Evolutionary conservation across 2,329 filamentous ascomycete species (phyloP).

Genomic region (Aureobasidium subglaciale): DNA sequence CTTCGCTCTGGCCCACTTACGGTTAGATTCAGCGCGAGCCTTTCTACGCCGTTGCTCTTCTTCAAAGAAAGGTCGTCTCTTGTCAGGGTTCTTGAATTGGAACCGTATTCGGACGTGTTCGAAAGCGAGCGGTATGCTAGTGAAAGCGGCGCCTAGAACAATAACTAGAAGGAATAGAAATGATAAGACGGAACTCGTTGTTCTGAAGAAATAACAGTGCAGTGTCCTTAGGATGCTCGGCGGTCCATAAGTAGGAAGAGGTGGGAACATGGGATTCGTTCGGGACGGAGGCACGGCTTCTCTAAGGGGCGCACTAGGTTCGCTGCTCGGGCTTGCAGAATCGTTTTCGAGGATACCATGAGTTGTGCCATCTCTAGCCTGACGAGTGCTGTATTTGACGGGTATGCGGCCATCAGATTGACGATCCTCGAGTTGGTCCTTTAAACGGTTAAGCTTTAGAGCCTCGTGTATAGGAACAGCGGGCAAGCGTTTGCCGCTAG

Average conservation of each 20-base stretch:
- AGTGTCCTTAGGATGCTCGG: slow-evolving; percentile 58
- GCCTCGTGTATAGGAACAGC: slow-evolving; percentile 64
- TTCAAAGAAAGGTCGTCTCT: slow-evolving; percentile 59
- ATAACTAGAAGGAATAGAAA: slow-evolving; percentile 70
- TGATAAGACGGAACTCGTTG: slow-evolving; percentile 68
- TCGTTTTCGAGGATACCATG: slow-evolving; percentile 29
- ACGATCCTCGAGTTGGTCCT: slow-evolving; percentile 42
- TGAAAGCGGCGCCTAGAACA: slow-evolving; percentile 65
- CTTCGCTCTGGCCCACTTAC: slow-evolving; percentile 48
- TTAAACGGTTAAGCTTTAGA: slow-evolving; percentile 59
- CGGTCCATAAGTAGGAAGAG: slow-evolving; percentile 73
- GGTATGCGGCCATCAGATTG: slow-evolving; percentile 27
- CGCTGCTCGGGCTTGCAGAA: slow-evolving; percentile 22
- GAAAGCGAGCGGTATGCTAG: slow-evolving; percentile 51
- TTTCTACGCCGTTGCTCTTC: slow-evolving; percentile 60
- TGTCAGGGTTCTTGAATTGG: slow-evolving; percentile 54
- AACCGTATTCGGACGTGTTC: slow-evolving; percentile 46
- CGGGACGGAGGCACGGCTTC: slow-evolving; percentile 52
- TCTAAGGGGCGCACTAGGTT: slow-evolving; percentile 34
- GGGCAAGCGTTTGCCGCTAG: slow-evolving; percentile 59
- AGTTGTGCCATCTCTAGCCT: slow-evolving; percentile 37
- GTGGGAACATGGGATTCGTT: slow-evolving; percentile 77
- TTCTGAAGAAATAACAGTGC: slow-evolving; percentile 58
- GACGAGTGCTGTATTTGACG: slow-evolving; percentile 26
- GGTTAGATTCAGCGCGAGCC: slow-evolving; percentile 51